Base-by-base conservation (phyloP, 768 basidiomycete species). In the Naematelia aurantialba region DNA sequence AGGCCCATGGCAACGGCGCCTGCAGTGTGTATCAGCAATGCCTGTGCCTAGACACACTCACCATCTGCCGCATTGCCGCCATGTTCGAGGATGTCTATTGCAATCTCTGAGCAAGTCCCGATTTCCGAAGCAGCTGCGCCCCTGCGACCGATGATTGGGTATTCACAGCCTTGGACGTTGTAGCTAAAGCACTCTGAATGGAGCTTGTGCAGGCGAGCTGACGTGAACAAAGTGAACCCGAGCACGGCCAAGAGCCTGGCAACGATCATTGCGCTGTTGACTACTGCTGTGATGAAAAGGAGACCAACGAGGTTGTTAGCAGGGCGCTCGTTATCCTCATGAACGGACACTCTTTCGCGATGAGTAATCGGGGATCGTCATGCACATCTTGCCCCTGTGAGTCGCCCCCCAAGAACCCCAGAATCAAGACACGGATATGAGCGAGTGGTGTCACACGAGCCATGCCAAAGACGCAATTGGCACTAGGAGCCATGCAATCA, bases 51-150 rank as follows among this genome's bases (percentile, higher is more conserved):
- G 22, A 25, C 11, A 2, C 4, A 59, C 61, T 29, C 30, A 62
- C 65, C 57, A 55, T 73, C 72, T 1, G 69, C 72, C 11, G 72
- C 72, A 58, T 64, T 69, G 2, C 72, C 72, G 44, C 72, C 72
- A 5, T 54, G 27, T 29, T 60, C 46, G 21, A 73, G 65, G 45
- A 69, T 67, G 27, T 67, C 62, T 31, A 71, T 60, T 11, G 65
- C 72, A 34, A 71, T 60, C 46, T 69, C 60, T 3, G 65, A 63
- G 58, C 72, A 73, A 13, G 61, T 60, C 17, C 67, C 69, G 30
- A 70, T 61, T 67, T 73, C 64, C 22, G 64, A 57, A 24, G 57
- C 64, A 24, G 55, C 58, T 47, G 64, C 64, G 5, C 64, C 64
- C 22, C 59, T 48, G 5, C 51, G 30, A 13, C 64, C 60, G 27